Percentiles rank a stretch among this genome's conserved stretches.
Conservation (phyloP, 2,329 filamentous ascomycete species). For the Neofusicoccum sp. region DNA sequence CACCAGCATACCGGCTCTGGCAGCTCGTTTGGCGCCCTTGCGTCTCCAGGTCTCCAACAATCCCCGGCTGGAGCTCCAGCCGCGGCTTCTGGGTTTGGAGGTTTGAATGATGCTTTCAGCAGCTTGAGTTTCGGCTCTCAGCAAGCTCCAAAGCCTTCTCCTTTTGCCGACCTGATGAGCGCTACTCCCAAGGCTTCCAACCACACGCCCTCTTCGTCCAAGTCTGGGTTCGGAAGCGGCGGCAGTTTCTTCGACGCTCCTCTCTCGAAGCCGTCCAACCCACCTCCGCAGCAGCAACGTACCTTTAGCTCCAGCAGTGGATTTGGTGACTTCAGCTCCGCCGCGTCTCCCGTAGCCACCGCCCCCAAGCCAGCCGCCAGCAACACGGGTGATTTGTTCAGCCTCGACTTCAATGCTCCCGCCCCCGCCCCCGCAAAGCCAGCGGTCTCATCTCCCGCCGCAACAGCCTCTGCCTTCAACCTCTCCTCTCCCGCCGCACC, state of each 20-base stretch:
- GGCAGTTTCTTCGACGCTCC: slow-evolving; percentile 79
- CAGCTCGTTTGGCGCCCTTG: slow-evolving; percentile 46
- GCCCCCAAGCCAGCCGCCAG: slow-evolving; percentile 45
- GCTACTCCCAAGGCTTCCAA: slow-evolving; percentile 44
- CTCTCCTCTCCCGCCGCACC: slow-evolving; percentile 58
- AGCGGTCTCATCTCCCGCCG: slow-evolving; percentile 29
- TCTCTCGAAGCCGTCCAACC: slow-evolving; percentile 42
- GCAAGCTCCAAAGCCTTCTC: slow-evolving; percentile 55
- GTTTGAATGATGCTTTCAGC: slow-evolving; percentile 79
- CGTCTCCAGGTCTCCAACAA: slow-evolving; percentile 43
- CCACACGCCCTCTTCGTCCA: slow-evolving; percentile 35
- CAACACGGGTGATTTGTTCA: slow-evolving; percentile 73
- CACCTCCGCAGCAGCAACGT: slow-evolving; percentile 45
- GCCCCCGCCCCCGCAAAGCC: slow-evolving; percentile 30
- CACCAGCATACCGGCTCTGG: slow-evolving; percentile 56
- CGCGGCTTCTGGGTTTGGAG: slow-evolving; percentile 46
- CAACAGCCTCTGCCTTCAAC: slow-evolving; percentile 75
- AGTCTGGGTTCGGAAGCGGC: slow-evolving; percentile 56
- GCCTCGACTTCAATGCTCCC: slow-evolving; percentile 53
- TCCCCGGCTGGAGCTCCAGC: slow-evolving; percentile 31
- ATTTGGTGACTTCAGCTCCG: slow-evolving; percentile 63
- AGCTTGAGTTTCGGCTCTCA: slow-evolving; percentile 60
- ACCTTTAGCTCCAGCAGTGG: slow-evolving; percentile 57
- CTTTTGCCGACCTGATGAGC: slow-evolving; percentile 63
- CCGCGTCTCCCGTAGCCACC: slow-evolving; percentile 53